phyloP scores from a whole-genome alignment of 1,284 basidiomycete species.

The Puccinia horiana region DNA sequence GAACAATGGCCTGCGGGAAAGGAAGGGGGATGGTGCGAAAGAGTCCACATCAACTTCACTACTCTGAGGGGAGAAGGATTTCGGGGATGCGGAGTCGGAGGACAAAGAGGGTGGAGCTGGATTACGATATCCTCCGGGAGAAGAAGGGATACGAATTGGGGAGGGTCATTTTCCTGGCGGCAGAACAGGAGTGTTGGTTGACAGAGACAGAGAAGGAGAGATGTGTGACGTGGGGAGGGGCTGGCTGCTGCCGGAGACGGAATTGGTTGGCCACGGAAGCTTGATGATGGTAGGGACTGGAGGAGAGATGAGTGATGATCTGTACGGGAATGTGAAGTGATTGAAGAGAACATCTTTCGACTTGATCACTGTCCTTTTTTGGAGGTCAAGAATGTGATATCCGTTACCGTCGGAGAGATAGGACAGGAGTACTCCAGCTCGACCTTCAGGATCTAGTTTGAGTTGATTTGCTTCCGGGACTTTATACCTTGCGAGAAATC shows the following conservation, averaged over 20 bases:
- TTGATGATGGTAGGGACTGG: background rate
- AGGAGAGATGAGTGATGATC: background rate
- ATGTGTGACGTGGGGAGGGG: background rate
- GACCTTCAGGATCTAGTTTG: background rate
- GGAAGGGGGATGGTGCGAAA: no score
- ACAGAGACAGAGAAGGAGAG: background rate
- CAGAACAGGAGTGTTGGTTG: no score
- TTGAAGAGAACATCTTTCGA: background rate
- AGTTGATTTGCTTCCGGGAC: background rate
- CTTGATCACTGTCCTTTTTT: background rate
- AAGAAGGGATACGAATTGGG: no score
- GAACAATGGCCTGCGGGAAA: no score
- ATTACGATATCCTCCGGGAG: no score
- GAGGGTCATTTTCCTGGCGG: no score
- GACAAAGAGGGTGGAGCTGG: background rate
- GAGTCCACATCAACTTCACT: no score
- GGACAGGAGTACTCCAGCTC: background rate
- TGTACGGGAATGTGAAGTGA: background rate
- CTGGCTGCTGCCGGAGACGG: no score
- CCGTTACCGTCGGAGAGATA: constrained; percentile 12
- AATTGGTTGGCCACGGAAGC: no score
- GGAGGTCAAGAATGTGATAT: background rate
- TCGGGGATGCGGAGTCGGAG: background rate
- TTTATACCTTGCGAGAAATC: background rate
- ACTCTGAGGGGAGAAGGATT: background rate